Percentiles rank a stretch among this genome's conserved stretches.
phyloP scores from a whole-genome alignment of 495 filamentous ascomycete species.

The Aspergillus nidulans region DNA sequence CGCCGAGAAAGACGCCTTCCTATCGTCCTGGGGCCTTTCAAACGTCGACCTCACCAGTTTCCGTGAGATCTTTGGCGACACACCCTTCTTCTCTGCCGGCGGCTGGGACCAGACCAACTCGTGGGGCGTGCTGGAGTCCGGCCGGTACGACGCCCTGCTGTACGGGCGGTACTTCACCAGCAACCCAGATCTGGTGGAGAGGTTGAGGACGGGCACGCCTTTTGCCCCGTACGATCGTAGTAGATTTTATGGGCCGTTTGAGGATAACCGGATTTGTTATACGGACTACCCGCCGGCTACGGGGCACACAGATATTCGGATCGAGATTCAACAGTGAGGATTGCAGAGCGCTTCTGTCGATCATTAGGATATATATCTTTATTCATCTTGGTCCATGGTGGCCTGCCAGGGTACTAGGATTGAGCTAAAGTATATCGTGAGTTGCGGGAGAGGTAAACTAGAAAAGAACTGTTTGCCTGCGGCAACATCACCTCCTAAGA shows the following conservation, averaged over 20 bases:
- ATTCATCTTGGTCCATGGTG: too few relatives aligned
- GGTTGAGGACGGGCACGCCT: slow-evolving; percentile 12
- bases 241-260: slow-evolving; percentile 29
- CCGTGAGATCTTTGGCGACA: slow-evolving; percentile 42
- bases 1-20: slow-evolving; percentile 43
- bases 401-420: too few relatives aligned
- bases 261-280: slow-evolving; percentile 32
- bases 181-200: slow-evolving; percentile 22
- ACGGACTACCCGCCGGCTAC: slow-evolving; percentile 25
- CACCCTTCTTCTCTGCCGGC: slow-evolving; percentile 45
- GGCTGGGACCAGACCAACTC: slow-evolving; percentile 46
- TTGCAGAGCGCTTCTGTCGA: too few relatives aligned
- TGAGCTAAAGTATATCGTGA: too few relatives aligned
- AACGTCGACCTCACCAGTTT: slow-evolving; percentile 35
- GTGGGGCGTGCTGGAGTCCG: slow-evolving; percentile 41
- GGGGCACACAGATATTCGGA: not conserved
- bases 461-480: too few relatives aligned
- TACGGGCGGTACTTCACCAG: slow-evolving; percentile 22
- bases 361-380: too few relatives aligned
- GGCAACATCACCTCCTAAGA: too few relatives aligned
- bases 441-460: too few relatives aligned
- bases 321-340: not conserved
- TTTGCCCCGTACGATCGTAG: slow-evolving; percentile 19
- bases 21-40: slow-evolving; percentile 39
- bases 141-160: slow-evolving; percentile 36